These are phyloP conservation scores for Byssothecium circinans DNA, from an alignment of 2,329 filamentous ascomycete species.

Conservation along the genomic window DNA sequence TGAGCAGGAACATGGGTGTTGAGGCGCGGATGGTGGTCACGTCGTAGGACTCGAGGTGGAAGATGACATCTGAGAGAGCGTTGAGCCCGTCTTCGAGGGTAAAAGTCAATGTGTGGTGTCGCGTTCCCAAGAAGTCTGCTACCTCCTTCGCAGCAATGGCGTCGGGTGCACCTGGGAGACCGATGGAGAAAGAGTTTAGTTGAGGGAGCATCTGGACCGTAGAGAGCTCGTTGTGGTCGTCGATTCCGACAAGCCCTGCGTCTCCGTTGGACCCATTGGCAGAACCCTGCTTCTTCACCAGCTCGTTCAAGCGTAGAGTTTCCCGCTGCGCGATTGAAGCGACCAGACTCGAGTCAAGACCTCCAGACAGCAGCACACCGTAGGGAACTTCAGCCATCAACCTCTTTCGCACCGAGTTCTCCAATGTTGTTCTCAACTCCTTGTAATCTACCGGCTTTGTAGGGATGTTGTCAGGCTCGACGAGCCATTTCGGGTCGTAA, in stretches of 20 bases:
- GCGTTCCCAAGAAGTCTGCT: slow-evolving; percentile 94
- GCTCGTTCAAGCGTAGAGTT: slow-evolving; percentile 74
- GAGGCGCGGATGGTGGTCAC: slow-evolving; percentile 98
- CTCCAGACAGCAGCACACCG: slow-evolving; percentile 91
- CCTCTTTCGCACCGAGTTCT: slow-evolving; percentile 91
- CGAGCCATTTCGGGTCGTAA: slow-evolving; percentile 84
- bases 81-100: slow-evolving; percentile 97
- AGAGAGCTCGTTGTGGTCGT: slow-evolving; percentile 85
- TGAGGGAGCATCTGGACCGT: slow-evolving; percentile 91
- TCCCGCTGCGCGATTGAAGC: slow-evolving; percentile 95
- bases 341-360: slow-evolving; percentile 92
- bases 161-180: slow-evolving; percentile 88
- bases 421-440: slow-evolving; percentile 76
- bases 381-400: slow-evolving; percentile 99
- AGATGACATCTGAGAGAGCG: slow-evolving; percentile 95
- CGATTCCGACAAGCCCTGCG: slow-evolving; percentile 76
- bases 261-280: slow-evolving; percentile 53
- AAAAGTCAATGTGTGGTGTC: slow-evolving; percentile 98
- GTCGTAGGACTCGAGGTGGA: slow-evolving; percentile 95
- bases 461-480: slow-evolving; percentile 79
- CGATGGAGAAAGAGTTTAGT: slow-evolving; percentile 98
- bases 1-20: slow-evolving; percentile 97
- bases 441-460: slow-evolving; percentile 81
- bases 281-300: slow-evolving; percentile 52
- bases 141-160: slow-evolving; percentile 90